Conservation (phyloP, 2,329 filamentous ascomycete genomes). For the Claviceps quebecensis region DNA sequence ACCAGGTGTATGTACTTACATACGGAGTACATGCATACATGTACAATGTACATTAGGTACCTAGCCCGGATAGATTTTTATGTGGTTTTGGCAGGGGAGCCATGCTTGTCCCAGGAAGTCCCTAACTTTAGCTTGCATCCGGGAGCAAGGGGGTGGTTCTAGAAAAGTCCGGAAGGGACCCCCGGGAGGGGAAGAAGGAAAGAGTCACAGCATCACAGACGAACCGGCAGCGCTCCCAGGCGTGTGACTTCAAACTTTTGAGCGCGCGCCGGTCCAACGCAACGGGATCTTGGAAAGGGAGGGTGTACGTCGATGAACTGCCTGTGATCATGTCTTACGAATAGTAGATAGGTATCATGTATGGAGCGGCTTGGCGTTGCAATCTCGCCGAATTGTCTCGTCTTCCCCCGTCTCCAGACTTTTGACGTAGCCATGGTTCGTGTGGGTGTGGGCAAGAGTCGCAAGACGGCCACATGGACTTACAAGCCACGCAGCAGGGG, state of each 20-base stretch:
- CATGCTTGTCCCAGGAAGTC: neutral
- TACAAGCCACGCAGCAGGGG: neutral
- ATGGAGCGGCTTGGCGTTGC: neutral
- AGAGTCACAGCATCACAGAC: neutral
- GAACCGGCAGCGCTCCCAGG: neutral
- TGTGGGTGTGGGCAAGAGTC: neutral
- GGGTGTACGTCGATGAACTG: neutral
- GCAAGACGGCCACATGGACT: neutral
- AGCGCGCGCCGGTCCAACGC: neutral
- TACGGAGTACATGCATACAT: neutral
- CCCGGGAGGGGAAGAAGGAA: neutral
- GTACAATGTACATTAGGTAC: no score
- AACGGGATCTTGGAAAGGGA: slow-evolving; percentile 2
- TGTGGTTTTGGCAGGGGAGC: slow-evolving; percentile 4
- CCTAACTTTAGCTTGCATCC: neutral
- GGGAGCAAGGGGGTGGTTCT: neutral
- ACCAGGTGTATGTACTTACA: no score
- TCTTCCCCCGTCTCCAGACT: neutral
- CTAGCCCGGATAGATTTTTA: neutral
- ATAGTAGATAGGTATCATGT: neutral
- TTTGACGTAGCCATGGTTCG: neutral
- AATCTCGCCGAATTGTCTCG: neutral
- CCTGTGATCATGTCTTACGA: neutral
- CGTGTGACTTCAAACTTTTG: no score
- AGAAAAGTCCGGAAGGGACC: neutral